Evolutionary conservation across 164 flowering plant genomes (phyloP).

Genomic region (Vitis rupestris): DNA sequence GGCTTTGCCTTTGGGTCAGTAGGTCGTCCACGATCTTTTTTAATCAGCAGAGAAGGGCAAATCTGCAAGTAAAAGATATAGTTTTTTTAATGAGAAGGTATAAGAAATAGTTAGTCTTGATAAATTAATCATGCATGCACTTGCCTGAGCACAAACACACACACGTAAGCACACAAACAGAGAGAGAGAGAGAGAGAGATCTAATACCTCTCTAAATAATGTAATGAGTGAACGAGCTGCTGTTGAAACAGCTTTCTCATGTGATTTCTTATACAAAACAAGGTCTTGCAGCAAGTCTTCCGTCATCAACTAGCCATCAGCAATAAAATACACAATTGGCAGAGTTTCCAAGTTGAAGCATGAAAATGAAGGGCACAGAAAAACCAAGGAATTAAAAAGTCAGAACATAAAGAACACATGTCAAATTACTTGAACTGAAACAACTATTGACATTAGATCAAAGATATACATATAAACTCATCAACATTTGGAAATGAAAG

Average conservation of each 20-base stretch:
- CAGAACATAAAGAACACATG: not conserved
- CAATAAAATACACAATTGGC: constrained; percentile 6
- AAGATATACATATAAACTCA: not conserved
- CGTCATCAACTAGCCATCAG: constrained; percentile 66
- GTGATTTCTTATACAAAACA: constrained; percentile 79
- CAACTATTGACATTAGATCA: not conserved
- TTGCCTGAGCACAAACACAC: not conserved
- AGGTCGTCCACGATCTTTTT: constrained; percentile 93
- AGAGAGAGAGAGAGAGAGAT: constrained; percentile 1
- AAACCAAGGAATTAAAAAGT: not conserved
- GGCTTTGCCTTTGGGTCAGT: constrained; percentile 78
- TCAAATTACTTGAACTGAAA: not conserved
- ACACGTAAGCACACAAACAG: not conserved
- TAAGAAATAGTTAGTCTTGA: constrained; percentile 5
- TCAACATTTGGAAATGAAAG: not conserved
- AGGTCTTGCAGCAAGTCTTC: constrained; percentile 98
- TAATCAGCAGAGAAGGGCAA: constrained; percentile 79
- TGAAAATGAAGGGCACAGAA: not conserved
- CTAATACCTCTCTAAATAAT: constrained; percentile 77
- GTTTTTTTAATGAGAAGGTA: constrained; percentile 34
- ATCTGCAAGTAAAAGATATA: constrained; percentile 40
- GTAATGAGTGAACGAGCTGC: constrained; percentile 83
- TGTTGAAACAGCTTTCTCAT: constrained; percentile 83
- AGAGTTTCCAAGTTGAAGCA: not conserved
- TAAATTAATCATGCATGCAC: not conserved